A percentile compares a stretch with the other conserved stretches of the same genome.
These are phyloP conservation scores for Phytopythium sindhum DNA, from an alignment of 352 stramenopile genomes.

Conservation along the genomic window DNA sequence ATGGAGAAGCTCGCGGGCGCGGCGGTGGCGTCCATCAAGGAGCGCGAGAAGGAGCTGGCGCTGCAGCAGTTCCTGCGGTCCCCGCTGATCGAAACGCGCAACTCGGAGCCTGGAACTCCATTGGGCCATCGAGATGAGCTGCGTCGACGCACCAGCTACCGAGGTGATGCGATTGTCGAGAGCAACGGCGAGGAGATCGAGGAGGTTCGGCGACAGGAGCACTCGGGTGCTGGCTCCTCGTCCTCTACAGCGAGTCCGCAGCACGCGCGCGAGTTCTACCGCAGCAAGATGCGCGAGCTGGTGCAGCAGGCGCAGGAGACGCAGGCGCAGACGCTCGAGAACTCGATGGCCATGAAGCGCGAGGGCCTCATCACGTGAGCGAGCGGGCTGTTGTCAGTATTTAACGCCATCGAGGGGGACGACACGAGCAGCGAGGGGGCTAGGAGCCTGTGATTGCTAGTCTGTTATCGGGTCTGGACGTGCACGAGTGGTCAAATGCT, in stretches of 20 bases:
- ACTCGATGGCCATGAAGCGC: slow-evolving; percentile 45
- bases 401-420: not conserved
- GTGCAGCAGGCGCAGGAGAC: slow-evolving; percentile 67
- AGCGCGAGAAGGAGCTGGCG: slow-evolving; percentile 40
- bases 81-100: slow-evolving; percentile 39
- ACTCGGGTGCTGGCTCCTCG: not conserved
- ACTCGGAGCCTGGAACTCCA: slow-evolving; percentile 34
- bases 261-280: slow-evolving; percentile 38
- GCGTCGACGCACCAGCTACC: slow-evolving; percentile 8
- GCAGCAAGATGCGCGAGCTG: slow-evolving; percentile 64
- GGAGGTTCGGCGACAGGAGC: slow-evolving; percentile 2
- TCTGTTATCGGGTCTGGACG: not conserved
- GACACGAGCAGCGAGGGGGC: no score
- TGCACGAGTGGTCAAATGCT: not conserved
- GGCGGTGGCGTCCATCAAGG: slow-evolving; percentile 35
- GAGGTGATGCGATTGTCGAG: slow-evolving; percentile 15
- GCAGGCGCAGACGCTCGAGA: slow-evolving; percentile 64
- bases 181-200: slow-evolving; percentile 16
- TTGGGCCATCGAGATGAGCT: slow-evolving; percentile 4
- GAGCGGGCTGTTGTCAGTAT: not conserved
- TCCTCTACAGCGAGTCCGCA: slow-evolving; percentile 1
- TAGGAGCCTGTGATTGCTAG: not conserved
- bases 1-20: slow-evolving; percentile 36
- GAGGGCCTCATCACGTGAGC: slow-evolving; percentile 34
- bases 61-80: slow-evolving; percentile 51